phyloP scores from a whole-genome alignment of 139 green algal genomes.

The Eudorina sp. region DNA sequence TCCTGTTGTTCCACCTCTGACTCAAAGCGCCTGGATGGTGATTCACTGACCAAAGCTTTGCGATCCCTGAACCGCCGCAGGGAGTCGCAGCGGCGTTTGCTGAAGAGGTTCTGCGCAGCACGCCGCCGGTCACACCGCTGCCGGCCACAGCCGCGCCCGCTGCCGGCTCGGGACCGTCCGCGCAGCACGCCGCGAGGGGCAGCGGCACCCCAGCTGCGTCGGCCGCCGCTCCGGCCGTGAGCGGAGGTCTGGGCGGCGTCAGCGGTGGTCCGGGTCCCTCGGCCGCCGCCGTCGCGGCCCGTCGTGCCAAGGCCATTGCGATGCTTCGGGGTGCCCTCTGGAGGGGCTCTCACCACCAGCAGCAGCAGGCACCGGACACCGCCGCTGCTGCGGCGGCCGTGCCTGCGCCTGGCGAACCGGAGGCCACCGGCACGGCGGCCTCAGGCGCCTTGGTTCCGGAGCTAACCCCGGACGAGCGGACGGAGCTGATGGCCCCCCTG shows the following conservation, averaged over 20 bases:
- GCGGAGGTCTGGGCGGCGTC: neutral
- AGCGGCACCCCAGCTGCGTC: neutral
- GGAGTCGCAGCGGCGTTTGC: constrained; percentile 16
- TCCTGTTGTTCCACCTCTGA: too few relatives aligned
- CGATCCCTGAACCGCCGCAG: too few relatives aligned
- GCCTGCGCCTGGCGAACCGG: neutral
- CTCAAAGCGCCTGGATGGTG: too few relatives aligned
- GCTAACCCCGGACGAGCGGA: constrained; percentile 35
- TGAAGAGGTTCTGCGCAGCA: constrained; percentile 35
- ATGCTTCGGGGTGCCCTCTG: constrained; percentile 36
- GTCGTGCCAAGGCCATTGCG: neutral
- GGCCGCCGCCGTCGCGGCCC: neutral
- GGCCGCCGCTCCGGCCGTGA: neutral
- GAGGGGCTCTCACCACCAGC: neutral
- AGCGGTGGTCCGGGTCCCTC: neutral
- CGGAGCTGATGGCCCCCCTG: constrained; percentile 39
- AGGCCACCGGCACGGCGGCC: neutral
- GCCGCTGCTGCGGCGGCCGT: neutral
- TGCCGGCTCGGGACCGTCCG: neutral
- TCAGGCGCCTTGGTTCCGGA: neutral
- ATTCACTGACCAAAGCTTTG: too few relatives aligned
- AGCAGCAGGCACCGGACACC: neutral
- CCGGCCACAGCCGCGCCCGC: neutral
- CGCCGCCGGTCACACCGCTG: neutral
- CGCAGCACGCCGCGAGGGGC: neutral